A percentile compares a stretch with the other conserved stretches of the same genome.
Evolutionary conservation across 306 rosid genomes (phyloP).

Genomic region (barrel medic (Medicago truncatula)): DNA sequence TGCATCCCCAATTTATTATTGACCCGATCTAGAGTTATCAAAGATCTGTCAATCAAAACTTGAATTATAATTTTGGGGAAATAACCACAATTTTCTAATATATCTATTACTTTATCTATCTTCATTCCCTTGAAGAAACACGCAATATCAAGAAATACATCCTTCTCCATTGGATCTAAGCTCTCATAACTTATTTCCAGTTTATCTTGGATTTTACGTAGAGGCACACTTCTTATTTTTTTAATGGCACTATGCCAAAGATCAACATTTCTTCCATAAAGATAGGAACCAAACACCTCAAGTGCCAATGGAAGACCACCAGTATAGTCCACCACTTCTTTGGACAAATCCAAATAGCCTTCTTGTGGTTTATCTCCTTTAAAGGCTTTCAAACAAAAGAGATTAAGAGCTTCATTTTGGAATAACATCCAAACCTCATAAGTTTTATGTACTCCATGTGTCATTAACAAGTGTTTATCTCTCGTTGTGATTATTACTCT

Average conservation of each 20-base stretch:
- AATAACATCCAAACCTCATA: slow-evolving; percentile 10
- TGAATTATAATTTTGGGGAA: slow-evolving; percentile 28
- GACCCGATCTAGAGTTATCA: not conserved
- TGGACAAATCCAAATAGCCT: slow-evolving; percentile 11
- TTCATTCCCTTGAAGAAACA: slow-evolving; percentile 43
- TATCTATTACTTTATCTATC: slow-evolving; percentile 8
- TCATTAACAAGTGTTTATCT: slow-evolving; percentile 13
- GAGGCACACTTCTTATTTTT: not conserved
- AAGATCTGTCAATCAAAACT: slow-evolving; percentile 46
- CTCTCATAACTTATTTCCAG: slow-evolving; percentile 37
- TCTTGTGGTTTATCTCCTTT: not conserved
- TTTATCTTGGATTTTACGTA: not conserved
- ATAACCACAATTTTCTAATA: slow-evolving; percentile 25
- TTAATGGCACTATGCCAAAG: slow-evolving; percentile 25
- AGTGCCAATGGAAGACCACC: slow-evolving; percentile 36
- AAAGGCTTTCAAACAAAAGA: slow-evolving; percentile 26
- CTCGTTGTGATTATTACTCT: slow-evolving; percentile 31
- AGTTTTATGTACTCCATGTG: not conserved
- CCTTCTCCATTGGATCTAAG: slow-evolving; percentile 21
- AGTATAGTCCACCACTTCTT: not conserved
- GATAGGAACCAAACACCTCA: slow-evolving; percentile 19
- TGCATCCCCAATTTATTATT: slow-evolving; percentile 38
- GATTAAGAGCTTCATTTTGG: slow-evolving; percentile 21
- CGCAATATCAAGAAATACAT: slow-evolving; percentile 41
- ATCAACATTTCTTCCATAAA: not conserved